Base-by-base conservation (phyloP, 2,329 filamentous ascomycete genomes). In the Gaeumannomyces tritici region DNA sequence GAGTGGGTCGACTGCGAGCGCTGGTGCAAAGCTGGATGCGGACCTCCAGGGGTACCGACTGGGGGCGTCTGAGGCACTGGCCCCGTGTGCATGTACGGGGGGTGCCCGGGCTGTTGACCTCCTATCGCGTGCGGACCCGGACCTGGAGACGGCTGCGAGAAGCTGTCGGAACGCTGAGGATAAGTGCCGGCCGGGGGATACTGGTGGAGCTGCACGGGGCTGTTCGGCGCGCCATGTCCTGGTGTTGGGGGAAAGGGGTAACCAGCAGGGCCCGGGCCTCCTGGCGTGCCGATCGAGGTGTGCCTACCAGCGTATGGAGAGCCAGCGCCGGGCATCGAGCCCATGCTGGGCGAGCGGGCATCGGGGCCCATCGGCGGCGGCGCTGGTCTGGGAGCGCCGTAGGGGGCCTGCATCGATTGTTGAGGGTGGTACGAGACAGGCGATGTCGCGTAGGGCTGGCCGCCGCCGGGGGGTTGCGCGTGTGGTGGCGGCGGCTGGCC, bases 1-100 rank as follows among this genome's bases (percentile, higher is more conserved):
- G 84, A 86, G 62, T 86, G 82, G 7, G 80, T 75, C 27, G 84
- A 87, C 62, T 81, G 81, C 55, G 84, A 84, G 67, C 83, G 74
- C 64, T 79, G 78, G 62, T 80, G 74, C 6, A 71, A 61, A 58
- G 72, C 73, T 29, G 74, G 67, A 62, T 76, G 75, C 11, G 71
- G 69, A 24, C 72, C 73, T 60, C 74, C 74, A 11, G 77, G 73
- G 13, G 77, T 76, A n/a, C 73, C 76, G 28, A 82, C 73, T 3
- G 80, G 80, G 15, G 81, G 78, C 62, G 79, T 80, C 66, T 82
- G 80, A 57, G 79, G 80, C 63, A 82, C 69, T 13, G 73, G 70
- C 42, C 42, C 42, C 27, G 71, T 70, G 64, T 77, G 77, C 65
- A 74, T 70, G 67, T 80, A 81, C 56, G 74, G 69, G 55, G 70